These are phyloP conservation scores for Penicillium sp. DNA, from an alignment of 2,329 filamentous ascomycete species.

Conservation along the genomic window DNA sequence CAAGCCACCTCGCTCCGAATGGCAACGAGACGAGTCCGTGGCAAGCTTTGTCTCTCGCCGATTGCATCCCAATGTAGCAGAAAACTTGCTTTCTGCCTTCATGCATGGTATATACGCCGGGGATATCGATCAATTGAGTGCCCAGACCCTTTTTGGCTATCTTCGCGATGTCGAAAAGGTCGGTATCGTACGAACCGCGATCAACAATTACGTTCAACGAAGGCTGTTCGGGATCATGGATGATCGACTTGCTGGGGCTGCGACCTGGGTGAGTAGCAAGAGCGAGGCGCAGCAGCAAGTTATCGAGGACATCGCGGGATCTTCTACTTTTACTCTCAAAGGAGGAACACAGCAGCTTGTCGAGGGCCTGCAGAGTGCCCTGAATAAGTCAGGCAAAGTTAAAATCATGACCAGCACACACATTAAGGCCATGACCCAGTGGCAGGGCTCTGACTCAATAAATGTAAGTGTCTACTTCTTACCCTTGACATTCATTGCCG, in stretches of 20 bases:
- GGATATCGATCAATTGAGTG: constrained; percentile 74
- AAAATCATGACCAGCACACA: constrained; percentile 49
- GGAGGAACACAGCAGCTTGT: constrained; percentile 61
- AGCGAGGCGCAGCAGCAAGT: too few species aligned
- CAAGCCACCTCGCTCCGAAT: constrained; percentile 30
- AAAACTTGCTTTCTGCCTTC: constrained; percentile 69
- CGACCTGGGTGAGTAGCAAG: too few species aligned
- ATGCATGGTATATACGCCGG: constrained; percentile 91
- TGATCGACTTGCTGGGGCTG: constrained; percentile 22
- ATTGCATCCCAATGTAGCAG: constrained; percentile 52
- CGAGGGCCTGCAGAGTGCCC: constrained; percentile 48
- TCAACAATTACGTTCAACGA: constrained; percentile 10
- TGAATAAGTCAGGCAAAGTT: constrained; percentile 56
- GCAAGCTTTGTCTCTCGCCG: constrained; percentile 58
- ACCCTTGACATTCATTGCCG: neutral
- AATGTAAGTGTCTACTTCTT: constrained; percentile 17
- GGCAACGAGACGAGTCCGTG: constrained; percentile 61
- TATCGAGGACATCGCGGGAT: constrained; percentile 14
- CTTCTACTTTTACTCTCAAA: constrained; percentile 42
- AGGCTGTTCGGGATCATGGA: constrained; percentile 19
- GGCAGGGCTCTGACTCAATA: constrained; percentile 16
- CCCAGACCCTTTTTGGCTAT: constrained; percentile 56
- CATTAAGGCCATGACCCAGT: constrained; percentile 32
- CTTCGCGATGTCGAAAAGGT: constrained; percentile 46
- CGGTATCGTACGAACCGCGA: constrained; percentile 16